Evolutionary conservation across 139 green algal species (phyloP), one percentile per base, ranked within the genome.

Genomic region (Eudorina sp.): DNA sequence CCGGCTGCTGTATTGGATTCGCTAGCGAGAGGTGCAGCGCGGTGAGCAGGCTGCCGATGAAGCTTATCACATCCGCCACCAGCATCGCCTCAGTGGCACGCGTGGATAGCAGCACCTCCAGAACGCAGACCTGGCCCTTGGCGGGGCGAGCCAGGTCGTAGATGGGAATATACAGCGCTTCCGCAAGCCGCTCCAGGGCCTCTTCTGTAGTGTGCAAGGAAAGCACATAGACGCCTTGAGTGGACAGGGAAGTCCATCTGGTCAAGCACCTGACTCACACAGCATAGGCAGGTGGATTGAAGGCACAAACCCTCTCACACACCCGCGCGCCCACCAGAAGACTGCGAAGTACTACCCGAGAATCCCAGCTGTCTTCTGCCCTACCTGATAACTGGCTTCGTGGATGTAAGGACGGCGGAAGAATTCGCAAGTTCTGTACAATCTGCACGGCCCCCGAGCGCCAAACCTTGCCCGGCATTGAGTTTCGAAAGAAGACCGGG

Each of bases 121-220:
- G 79, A 18, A 94, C 91, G 46, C 89, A 84, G 13, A 92, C 76
- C 21, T 90, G 89, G 38, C 89, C 89, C 19, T 29, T 38, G 31
- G 77, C 64, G 1, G 91, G 91, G 0, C 86, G 45, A 1, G n/a
- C 19, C 3, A 66, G 70, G 53, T 91, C 89, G 66, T 91, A 92
- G 7, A 94, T 90, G 36, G 91, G 89, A 18, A 94, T 88, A 66
- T 94, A 94, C 40, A 94, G 69, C 40, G 87, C 89, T 64, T 92
- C 91, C 1, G 79, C 91, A 23, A 94, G 46, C 11, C 80, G 58
- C 43, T 91, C 89, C 43, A 89, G 53, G 6, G 86, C 48, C 19
- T 68, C 78, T 27, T 91, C 88, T 91, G 82, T 31, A 72, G 31
- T 45, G 29, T 38, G 3, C 27, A 43, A 74, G 64, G 34, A 31